These are phyloP conservation scores for Colletotrichum sp. DNA, from an alignment of 2,329 filamentous ascomycete genomes.

Conservation along the genomic window DNA sequence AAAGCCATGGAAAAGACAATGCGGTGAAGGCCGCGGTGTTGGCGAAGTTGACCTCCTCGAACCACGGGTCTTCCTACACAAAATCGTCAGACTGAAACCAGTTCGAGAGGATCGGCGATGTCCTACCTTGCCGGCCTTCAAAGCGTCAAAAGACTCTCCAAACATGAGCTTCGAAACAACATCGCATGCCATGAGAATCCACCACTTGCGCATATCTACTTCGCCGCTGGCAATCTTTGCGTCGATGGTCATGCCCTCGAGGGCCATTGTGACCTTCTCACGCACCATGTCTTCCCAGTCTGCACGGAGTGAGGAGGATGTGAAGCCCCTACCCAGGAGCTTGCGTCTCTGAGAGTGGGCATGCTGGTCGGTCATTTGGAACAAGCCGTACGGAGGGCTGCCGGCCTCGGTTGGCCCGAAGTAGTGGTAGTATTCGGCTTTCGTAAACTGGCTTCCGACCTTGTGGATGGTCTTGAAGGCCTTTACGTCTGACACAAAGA, in stretches of 20 bases:
- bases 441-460: background rate
- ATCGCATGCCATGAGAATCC: constrained; percentile 58
- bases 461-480: background rate
- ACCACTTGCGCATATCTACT: constrained; percentile 59
- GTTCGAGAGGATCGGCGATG: background rate
- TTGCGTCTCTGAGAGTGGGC: constrained; percentile 28
- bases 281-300: constrained; percentile 36
- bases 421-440: background rate
- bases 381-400: background rate
- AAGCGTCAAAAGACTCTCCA: constrained; percentile 57
- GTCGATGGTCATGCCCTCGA: constrained; percentile 50
- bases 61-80: background rate
- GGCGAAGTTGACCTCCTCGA: background rate
- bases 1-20: background rate
- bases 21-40: background rate
- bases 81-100: background rate
- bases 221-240: constrained; percentile 33
- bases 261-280: constrained; percentile 39
- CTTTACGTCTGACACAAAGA: background rate
- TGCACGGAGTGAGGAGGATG: constrained; percentile 36
- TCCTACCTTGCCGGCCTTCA: constrained; percentile 53
- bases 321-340: constrained; percentile 45
- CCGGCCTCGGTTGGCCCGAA: background rate
- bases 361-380: background rate
- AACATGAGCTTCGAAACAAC: constrained; percentile 58